Evolutionary conservation across 2,329 filamentous ascomycete genomes (phyloP).

Genomic region (Diaporthe sp.): DNA sequence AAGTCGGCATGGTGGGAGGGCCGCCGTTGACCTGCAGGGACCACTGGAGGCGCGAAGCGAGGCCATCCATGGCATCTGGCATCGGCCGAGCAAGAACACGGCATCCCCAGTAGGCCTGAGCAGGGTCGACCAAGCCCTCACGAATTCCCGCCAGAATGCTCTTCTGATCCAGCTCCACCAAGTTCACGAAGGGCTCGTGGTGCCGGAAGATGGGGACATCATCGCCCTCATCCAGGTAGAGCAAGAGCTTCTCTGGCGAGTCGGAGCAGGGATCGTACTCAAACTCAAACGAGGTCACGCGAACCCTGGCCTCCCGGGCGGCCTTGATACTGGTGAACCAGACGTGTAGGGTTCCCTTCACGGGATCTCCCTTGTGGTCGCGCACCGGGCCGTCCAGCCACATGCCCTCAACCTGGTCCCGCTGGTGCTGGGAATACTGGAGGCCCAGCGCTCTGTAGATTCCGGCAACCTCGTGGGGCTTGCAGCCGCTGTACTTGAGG

Average conservation of each 20-base stretch:
- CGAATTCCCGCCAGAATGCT: not conserved
- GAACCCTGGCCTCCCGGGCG: not conserved
- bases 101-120: not conserved
- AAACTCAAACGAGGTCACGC: not conserved
- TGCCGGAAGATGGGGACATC: not conserved
- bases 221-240: not conserved
- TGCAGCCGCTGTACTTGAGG: not conserved
- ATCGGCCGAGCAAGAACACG: not conserved
- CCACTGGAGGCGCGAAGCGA: not conserved
- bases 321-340: conserved; percentile 32
- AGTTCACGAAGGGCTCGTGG: not conserved
- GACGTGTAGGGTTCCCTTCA: conserved; percentile 15
- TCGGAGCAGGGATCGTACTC: conserved; percentile 36
- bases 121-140: not conserved
- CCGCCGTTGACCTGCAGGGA: not conserved
- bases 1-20: not conserved
- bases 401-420: conserved; percentile 33
- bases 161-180: not conserved
- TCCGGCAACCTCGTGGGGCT: not conserved
- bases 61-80: not conserved
- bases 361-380: not conserved
- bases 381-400: conserved; percentile 23
- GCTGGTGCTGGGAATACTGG: not conserved
- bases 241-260: not conserved
- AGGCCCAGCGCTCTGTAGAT: conserved; percentile 12